These are phyloP conservation scores for Hirschfeldia incana DNA, from an alignment of 345 rosid species.

Conservation along the genomic window DNA sequence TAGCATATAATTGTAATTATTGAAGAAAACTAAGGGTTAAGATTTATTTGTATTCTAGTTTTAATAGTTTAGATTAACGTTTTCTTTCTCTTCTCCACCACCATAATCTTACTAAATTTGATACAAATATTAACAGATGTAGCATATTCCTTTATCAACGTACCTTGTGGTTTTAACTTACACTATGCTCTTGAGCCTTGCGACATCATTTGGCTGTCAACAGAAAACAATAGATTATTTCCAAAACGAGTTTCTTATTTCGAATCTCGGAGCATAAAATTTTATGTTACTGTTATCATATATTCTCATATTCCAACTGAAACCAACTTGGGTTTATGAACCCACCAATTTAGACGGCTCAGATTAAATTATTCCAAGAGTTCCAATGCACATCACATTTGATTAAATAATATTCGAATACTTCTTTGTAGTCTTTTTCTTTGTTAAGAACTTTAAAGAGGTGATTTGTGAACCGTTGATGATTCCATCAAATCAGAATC, in stretches of 20 bases:
- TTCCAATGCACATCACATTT: slow-evolving; percentile 27
- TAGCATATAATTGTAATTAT: no score
- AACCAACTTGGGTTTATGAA: slow-evolving; percentile 33
- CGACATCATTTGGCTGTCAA: slow-evolving; percentile 25
- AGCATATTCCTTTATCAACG: slow-evolving; percentile 15
- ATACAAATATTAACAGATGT: neutral
- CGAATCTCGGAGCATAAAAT: slow-evolving; percentile 13
- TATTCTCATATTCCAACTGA: slow-evolving; percentile 25
- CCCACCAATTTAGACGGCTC: slow-evolving; percentile 37
- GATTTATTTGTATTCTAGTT: no score
- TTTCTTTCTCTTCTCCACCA: neutral
- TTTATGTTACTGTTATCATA: neutral
- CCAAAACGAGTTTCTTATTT: slow-evolving; percentile 30
- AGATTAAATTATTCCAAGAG: slow-evolving; percentile 8
- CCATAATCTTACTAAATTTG: neutral
- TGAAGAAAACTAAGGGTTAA: no score
- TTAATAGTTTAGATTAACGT: neutral
- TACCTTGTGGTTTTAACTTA: neutral
- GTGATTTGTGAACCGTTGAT: slow-evolving; percentile 35
- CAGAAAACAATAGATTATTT: slow-evolving; percentile 17
- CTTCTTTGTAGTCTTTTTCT: neutral
- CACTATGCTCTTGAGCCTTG: neutral
- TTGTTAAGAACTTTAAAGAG: neutral
- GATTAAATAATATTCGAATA: slow-evolving; percentile 24
- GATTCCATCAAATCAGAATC: slow-evolving; percentile 40